Conservation (phyloP, 2,329 filamentous ascomycete genomes). For the Diplodia mutila region DNA sequence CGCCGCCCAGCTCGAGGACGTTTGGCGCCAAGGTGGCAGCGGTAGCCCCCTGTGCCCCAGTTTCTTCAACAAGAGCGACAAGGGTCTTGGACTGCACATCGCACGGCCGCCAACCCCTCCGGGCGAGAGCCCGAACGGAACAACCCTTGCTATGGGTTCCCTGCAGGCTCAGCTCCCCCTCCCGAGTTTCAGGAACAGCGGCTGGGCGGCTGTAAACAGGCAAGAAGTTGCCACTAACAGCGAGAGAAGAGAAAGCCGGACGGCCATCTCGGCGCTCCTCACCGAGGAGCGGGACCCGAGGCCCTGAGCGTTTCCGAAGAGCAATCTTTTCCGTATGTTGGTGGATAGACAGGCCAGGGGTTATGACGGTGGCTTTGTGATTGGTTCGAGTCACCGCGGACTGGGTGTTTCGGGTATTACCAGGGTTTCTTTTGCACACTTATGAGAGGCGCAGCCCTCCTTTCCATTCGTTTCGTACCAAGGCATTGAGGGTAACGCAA, state of each 20-base stretch:
- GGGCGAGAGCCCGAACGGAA: constrained; percentile 19
- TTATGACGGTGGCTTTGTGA: constrained; percentile 6
- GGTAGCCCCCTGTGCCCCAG: constrained; percentile 20
- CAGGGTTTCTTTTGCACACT: background rate
- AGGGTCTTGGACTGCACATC: constrained; percentile 14
- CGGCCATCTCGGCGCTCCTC: constrained; percentile 18
- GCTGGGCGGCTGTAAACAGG: constrained; percentile 11
- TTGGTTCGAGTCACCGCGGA: background rate
- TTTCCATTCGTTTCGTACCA: constrained; percentile 18
- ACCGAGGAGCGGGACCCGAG: constrained; percentile 25
- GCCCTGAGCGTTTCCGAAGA: background rate
- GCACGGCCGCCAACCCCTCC: constrained; percentile 23
- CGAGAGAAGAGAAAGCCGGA: constrained; percentile 19
- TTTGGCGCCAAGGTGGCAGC: constrained; percentile 54
- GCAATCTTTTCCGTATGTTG: constrained; percentile 10
- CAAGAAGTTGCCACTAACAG: background rate
- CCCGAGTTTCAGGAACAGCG: background rate
- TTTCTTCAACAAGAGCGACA: constrained; percentile 15
- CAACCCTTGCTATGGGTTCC: constrained; percentile 6
- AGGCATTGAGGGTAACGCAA: constrained; percentile 8
- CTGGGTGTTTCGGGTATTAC: background rate
- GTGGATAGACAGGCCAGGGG: constrained; percentile 1
- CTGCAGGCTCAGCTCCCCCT: constrained; percentile 16
- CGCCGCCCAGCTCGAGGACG: constrained; percentile 68
- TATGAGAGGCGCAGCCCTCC: background rate